A percentile compares a stretch with the other conserved stretches of the same genome.
These are phyloP conservation scores for Malus hybrid DNA, from an alignment of 331 rosid species.

Conservation along the genomic window DNA sequence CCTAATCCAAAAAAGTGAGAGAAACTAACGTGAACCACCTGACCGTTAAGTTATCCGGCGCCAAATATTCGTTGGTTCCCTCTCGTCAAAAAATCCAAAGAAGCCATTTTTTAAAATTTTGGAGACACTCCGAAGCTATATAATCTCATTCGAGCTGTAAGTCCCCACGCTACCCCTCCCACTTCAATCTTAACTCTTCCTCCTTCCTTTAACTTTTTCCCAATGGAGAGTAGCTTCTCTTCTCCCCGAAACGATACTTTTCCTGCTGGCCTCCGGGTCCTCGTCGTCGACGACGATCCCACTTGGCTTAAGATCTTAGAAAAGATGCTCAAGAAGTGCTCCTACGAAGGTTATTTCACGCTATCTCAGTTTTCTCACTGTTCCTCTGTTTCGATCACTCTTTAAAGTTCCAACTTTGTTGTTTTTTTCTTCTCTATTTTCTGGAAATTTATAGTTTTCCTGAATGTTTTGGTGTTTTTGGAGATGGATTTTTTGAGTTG, in stretches of 20 bases:
- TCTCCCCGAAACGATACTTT: constrained; percentile 64
- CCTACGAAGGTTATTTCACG: constrained; percentile 60
- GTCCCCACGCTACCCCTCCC: constrained; percentile 9
- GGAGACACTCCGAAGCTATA: constrained; percentile 10
- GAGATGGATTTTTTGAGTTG: constrained; percentile 8
- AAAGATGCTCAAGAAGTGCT: constrained; percentile 95
- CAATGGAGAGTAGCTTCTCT: constrained; percentile 80
- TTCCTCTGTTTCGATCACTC: neutral
- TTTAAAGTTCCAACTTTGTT: neutral
- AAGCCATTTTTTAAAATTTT: constrained; percentile 8
- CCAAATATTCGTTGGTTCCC: constrained; percentile 50
- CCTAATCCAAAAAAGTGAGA: constrained; percentile 6
- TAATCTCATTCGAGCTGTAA: constrained; percentile 24
- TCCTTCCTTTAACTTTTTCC: neutral
- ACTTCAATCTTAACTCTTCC: constrained; percentile 8
- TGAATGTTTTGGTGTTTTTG: constrained; percentile 16
- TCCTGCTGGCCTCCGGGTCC: constrained; percentile 88
- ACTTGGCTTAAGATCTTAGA: constrained; percentile 96
- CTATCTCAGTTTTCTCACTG: neutral
- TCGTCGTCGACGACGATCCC: constrained; percentile 93
- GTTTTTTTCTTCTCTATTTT: neutral
- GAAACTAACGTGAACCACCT: constrained; percentile 38
- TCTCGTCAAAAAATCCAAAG: constrained; percentile 19
- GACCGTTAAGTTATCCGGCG: constrained; percentile 62
- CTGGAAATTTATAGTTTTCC: neutral